These are phyloP conservation scores for Rhizopus delemar DNA, from an alignment of 371 early-diverging fungal genomes.

Conservation along the genomic window DNA sequence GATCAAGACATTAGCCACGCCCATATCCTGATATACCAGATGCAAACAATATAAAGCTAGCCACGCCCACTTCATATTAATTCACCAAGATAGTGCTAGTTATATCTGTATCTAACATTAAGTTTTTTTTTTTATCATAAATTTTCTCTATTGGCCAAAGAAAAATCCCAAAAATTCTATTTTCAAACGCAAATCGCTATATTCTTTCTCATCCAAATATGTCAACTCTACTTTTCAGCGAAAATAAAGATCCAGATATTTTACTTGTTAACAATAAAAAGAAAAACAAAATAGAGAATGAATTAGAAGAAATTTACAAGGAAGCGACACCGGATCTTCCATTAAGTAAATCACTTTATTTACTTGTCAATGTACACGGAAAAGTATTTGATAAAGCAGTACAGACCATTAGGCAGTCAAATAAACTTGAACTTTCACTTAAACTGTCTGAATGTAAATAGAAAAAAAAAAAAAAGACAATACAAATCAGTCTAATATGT, in stretches of 20 bases:
- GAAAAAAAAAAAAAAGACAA: background rate
- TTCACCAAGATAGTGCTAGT: too few species aligned
- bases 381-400: slow-evolving; percentile 21
- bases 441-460: slow-evolving; percentile 12
- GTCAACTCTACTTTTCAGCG: background rate
- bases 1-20: too few species aligned
- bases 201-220: too few species aligned
- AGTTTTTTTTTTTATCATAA: too few species aligned
- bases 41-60: too few species aligned
- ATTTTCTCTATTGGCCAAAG: too few species aligned
- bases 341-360: slow-evolving; percentile 20
- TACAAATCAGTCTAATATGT: background rate
- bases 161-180: too few species aligned
- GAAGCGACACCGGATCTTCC: slow-evolving; percentile 12
- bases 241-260: background rate
- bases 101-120: too few species aligned
- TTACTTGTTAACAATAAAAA: background rate
- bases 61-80: too few species aligned
- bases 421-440: background rate
- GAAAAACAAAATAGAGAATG: background rate
- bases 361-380: slow-evolving; percentile 16
- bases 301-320: slow-evolving; percentile 8
- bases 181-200: too few species aligned
- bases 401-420: background rate
- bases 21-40: too few species aligned